phyloP scores from a whole-genome alignment of 2,329 filamentous ascomycete species.

The Cladosporium oxysporum region DNA sequence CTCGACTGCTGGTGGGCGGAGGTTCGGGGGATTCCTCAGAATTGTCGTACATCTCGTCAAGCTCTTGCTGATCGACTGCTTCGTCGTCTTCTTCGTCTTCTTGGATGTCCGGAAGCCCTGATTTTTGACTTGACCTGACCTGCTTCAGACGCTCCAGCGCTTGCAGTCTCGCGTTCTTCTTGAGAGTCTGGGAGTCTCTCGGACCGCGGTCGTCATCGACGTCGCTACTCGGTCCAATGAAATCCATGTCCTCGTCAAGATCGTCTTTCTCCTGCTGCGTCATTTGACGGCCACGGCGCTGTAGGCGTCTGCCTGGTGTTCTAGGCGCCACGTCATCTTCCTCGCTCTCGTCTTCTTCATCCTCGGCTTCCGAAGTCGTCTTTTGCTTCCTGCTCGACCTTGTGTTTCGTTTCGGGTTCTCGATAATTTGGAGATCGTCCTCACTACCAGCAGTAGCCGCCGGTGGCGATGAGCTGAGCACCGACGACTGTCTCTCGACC shows the following conservation, averaged over 20 bases:
- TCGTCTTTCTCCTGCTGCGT: slow-evolving; percentile 42
- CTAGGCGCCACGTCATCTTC: slow-evolving; percentile 29
- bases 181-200: slow-evolving; percentile 31
- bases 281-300: slow-evolving; percentile 24
- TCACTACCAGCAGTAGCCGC: slow-evolving; percentile 31
- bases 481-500: slow-evolving; percentile 24
- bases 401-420: slow-evolving; percentile 1
- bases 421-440: slow-evolving; percentile 32
- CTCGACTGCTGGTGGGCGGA: slow-evolving; percentile 35
- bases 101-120: slow-evolving; percentile 24
- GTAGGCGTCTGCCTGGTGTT: slow-evolving; percentile 29
- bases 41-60: slow-evolving; percentile 30
- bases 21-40: slow-evolving; percentile 35
- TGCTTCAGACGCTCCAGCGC: slow-evolving; percentile 49
- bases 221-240: slow-evolving; percentile 40
- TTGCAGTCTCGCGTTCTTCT: slow-evolving; percentile 42
- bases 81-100: slow-evolving; percentile 27
- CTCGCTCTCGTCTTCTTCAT: slow-evolving; percentile 23
- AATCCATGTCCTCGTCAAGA: slow-evolving; percentile 49
- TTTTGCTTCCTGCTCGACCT: slow-evolving; percentile 1
- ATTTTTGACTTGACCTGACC: slow-evolving; percentile 39
- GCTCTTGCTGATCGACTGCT: slow-evolving; percentile 32
- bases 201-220: slow-evolving; percentile 29
- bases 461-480: slow-evolving; percentile 31
- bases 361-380: background rate